Conservation (phyloP, 805 yeast species). For the Saccharomycopsis selenospora region DNA sequence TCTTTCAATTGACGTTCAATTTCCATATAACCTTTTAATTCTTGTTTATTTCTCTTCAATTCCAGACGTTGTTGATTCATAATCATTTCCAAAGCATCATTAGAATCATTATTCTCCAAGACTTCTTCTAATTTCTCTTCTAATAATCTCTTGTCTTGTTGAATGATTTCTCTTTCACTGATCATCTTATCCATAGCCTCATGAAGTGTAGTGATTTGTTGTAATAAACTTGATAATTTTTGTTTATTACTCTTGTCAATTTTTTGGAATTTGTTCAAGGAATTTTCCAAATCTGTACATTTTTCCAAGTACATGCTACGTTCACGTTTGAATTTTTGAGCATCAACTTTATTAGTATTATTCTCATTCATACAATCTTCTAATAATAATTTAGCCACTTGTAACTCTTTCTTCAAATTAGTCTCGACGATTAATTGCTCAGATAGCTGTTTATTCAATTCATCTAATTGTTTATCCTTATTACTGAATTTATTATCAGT, state of each 20-base stretch:
- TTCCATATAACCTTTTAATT: slow-evolving; percentile 31
- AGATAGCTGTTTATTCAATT: slow-evolving; percentile 46
- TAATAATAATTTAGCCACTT: slow-evolving; percentile 51
- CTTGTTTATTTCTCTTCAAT: slow-evolving; percentile 28
- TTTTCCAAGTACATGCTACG: slow-evolving; percentile 35
- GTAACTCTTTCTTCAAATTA: slow-evolving; percentile 53
- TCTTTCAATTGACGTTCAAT: slow-evolving; percentile 27
- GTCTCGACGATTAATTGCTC: slow-evolving; percentile 58
- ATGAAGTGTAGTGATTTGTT: slow-evolving; percentile 51
- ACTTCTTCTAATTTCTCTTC: slow-evolving; percentile 39
- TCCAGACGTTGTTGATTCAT: slow-evolving; percentile 28
- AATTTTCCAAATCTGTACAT: slow-evolving; percentile 35
- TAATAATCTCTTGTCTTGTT: slow-evolving; percentile 40
- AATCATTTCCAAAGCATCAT: slow-evolving; percentile 26
- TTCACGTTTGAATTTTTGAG: slow-evolving; percentile 28
- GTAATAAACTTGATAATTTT: slow-evolving; percentile 37
- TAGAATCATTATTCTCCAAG: slow-evolving; percentile 26
- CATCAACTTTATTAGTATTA: slow-evolving; percentile 31
- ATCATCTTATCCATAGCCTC: slow-evolving; percentile 54
- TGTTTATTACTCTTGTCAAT: slow-evolving; percentile 41
- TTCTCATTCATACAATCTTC: slow-evolving; percentile 46
- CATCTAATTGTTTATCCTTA: slow-evolving; percentile 44
- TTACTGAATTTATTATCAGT: slow-evolving; percentile 28
- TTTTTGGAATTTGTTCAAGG: slow-evolving; percentile 35
- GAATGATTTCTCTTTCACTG: slow-evolving; percentile 54